Percentiles rank a stretch among this genome's conserved stretches.
These are phyloP conservation scores for Exidia glandulosa DNA, from an alignment of 768 basidiomycete genomes.

Conservation along the genomic window DNA sequence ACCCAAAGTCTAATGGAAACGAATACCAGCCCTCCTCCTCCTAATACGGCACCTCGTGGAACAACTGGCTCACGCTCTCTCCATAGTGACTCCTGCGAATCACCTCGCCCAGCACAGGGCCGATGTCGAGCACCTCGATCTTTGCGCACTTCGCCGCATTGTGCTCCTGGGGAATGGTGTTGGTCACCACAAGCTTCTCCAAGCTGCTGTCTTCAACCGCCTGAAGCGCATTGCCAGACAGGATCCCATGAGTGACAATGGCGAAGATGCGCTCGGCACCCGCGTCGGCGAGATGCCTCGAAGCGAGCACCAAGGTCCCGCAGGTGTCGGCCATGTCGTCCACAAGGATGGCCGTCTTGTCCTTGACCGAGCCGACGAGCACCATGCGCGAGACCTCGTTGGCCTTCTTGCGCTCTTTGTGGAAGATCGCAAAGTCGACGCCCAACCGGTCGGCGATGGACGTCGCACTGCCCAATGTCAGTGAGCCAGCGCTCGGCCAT, in stretches of 20 bases:
- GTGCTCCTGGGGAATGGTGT: conserved; percentile 84
- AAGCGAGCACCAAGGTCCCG: conserved; percentile 87
- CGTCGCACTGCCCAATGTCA: conserved; percentile 56
- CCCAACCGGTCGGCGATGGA: conserved; percentile 93
- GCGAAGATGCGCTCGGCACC: conserved; percentile 81
- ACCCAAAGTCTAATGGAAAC: neutral
- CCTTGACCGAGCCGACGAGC: conserved; percentile 87
- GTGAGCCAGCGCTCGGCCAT: neutral
- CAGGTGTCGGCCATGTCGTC: conserved; percentile 99
- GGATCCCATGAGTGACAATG: conserved; percentile 92
- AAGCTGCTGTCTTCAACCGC: conserved; percentile 61
- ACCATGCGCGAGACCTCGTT: conserved; percentile 93
- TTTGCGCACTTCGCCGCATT: conserved; percentile 64
- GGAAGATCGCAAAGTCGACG: conserved; percentile 96
- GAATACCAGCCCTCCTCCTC: neutral
- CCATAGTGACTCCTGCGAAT: conserved; percentile 95
- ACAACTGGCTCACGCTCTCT: conserved; percentile 83
- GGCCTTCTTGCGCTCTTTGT: conserved; percentile 97
- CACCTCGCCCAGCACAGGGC: conserved; percentile 89
- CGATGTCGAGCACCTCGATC: conserved; percentile 91
- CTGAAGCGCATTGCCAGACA: conserved; percentile 80
- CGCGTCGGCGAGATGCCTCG: conserved; percentile 77
- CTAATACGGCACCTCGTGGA: conserved; percentile 84
- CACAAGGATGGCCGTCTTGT: conserved; percentile 86
- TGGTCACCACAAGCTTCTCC: conserved; percentile 95